Evolutionary conservation across 2,329 filamentous ascomycete species (phyloP), one percentile per base, ranked within the genome.

Genomic region (Nannizziopsis arthrosporioides): DNA sequence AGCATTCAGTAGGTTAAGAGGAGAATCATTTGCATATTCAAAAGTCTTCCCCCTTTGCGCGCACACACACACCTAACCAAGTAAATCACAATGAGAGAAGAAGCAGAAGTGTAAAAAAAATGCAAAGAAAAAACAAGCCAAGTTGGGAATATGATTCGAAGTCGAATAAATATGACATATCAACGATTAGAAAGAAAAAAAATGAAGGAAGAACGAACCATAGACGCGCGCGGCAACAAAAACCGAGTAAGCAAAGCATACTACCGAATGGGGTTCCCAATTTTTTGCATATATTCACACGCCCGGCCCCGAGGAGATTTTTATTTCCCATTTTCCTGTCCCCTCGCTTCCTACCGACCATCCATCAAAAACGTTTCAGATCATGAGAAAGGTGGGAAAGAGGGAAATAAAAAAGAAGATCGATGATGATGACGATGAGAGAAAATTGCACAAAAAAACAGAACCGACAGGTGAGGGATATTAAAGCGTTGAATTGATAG

Each of bases 351-450:
- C 35, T n/a, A 12, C 43, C 43, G 11, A 36, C 19, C 17, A 18
- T 31, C 43, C 43, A 38, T n/a, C n/a, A n/a, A n/a, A n/a, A 27
- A 27, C 22, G 22, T 27, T 27, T 27, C 22, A 27, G 35, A 37
- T 37, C 12, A 17, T 17, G 15, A 9, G 15, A 9, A 37, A 17
- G 35, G 3, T 37, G 35, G 15, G 10, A 37, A 9, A 37, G 35
- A 37, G 12, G 10, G 9, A 37, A 17, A 42, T 40, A 30, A 49
- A 47, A 55, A 51, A 51, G 10, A 32, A 37, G 35, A 9, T 37
- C 4, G 35, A n/a, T 3, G 15, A 37, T n/a, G 22, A 27, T 27
- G 7, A 27, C 7, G 3, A 7, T 7, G 22, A 7, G 22, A 27
- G 22, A 27, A 27, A 27, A 27, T 27, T 27, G 22, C n/a, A n/a